phyloP scores from a whole-genome alignment of 2,329 filamentous ascomycete genomes.

The Ophiostoma himal-ulmi region DNA sequence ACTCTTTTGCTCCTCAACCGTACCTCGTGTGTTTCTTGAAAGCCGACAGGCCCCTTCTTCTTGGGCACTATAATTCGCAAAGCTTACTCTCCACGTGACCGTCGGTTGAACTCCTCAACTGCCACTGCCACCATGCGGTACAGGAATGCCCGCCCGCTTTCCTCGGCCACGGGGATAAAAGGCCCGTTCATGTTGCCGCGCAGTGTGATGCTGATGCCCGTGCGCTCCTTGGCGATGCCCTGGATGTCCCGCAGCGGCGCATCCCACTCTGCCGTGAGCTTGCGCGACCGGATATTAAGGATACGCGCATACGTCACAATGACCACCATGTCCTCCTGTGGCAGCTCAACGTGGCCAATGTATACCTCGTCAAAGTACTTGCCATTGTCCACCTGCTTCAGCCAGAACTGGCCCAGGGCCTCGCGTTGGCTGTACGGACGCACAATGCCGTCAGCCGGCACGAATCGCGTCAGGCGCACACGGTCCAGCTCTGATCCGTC shows the following conservation, averaged over 20 bases:
- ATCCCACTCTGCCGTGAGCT: constrained; percentile 88
- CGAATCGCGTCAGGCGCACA: constrained; percentile 86
- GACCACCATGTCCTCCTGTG: constrained; percentile 78
- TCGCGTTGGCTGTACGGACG: constrained; percentile 91
- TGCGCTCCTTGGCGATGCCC: constrained; percentile 94
- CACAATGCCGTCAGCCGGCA: constrained; percentile 87
- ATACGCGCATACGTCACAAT: constrained; percentile 86
- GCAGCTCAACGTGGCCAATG: constrained; percentile 90
- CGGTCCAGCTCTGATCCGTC: constrained; percentile 91
- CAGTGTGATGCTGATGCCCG: constrained; percentile 80
- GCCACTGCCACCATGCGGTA: constrained; percentile 62
- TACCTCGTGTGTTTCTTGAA: neutral
- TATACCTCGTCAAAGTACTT: constrained; percentile 98
- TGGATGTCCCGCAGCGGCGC: constrained; percentile 92
- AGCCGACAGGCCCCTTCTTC: neutral
- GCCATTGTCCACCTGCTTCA: constrained; percentile 95
- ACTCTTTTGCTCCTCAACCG: neutral
- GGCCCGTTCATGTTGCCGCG: constrained; percentile 90
- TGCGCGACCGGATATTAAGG: constrained; percentile 81
- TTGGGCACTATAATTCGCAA: neutral
- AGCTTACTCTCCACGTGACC: constrained; percentile 35
- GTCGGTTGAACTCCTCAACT: constrained; percentile 61
- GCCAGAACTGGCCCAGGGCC: constrained; percentile 94
- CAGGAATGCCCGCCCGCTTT: constrained; percentile 60
- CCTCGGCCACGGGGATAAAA: constrained; percentile 89